phyloP scores from a whole-genome alignment of 108 stramenopile species.

The Fragilaria radians region DNA sequence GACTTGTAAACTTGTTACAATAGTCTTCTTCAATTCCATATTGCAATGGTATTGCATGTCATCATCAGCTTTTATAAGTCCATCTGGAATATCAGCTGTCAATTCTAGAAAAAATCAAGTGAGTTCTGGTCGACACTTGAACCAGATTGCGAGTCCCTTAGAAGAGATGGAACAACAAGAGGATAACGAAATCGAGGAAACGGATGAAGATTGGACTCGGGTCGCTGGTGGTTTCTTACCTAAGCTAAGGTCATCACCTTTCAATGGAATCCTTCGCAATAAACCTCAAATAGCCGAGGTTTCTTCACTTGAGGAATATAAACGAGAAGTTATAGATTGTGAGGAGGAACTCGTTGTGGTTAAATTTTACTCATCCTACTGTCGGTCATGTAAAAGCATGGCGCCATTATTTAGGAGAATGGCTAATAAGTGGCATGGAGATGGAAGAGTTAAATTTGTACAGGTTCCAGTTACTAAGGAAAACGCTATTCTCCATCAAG shows the following conservation, averaged over 20 bases:
- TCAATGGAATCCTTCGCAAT: not conserved
- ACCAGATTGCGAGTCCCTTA: not conserved
- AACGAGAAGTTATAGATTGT: constrained; percentile 43
- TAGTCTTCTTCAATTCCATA: no score
- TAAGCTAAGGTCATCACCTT: constrained; percentile 18
- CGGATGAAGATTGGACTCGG: constrained; percentile 30
- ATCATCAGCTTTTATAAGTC: no score
- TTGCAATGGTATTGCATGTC: no score
- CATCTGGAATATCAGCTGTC: no score
- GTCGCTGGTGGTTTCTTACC: constrained; percentile 37
- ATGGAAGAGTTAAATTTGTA: constrained; percentile 41
- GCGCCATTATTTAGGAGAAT: constrained; percentile 51
- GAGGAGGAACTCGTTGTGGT: constrained; percentile 57
- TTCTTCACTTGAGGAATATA: constrained; percentile 44
- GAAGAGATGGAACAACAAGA: constrained; percentile 14
- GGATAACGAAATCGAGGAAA: constrained; percentile 10
- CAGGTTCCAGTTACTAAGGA: constrained; percentile 65
- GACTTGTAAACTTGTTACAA: no score
- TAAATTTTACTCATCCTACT: constrained; percentile 76
- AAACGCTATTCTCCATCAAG: constrained; percentile 66
- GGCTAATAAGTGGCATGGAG: constrained; percentile 22
- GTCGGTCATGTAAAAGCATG: constrained; percentile 68
- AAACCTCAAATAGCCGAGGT: constrained; percentile 19
- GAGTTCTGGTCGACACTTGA: not conserved
- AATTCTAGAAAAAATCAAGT: no score